Evolutionary conservation across 805 yeast species (phyloP).

Genomic region (Candida mattraensis): DNA sequence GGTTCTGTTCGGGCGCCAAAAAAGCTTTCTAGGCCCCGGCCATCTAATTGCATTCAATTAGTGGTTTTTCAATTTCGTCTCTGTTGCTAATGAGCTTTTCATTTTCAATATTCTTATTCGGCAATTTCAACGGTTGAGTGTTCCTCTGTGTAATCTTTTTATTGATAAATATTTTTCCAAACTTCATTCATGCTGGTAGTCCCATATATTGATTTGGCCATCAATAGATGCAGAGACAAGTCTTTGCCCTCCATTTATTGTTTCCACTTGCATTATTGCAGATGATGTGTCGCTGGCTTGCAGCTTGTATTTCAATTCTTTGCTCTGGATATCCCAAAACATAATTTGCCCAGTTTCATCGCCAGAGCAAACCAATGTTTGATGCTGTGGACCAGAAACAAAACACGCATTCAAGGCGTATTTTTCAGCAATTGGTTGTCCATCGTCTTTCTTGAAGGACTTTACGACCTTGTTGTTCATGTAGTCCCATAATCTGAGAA

Average conservation of each 20-base stretch:
- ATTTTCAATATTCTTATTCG: slow-evolving; percentile 10
- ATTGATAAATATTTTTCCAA: slow-evolving; percentile 11
- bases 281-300: slow-evolving; percentile 16
- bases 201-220: slow-evolving; percentile 33
- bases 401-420: slow-evolving; percentile 55
- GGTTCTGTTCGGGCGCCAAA: slow-evolving; percentile 4
- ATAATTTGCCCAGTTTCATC: slow-evolving; percentile 53
- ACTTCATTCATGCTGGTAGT: slow-evolving; percentile 10
- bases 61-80: slow-evolving; percentile 5
- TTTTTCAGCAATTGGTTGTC: slow-evolving; percentile 45
- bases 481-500: slow-evolving; percentile 81
- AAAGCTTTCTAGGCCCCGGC: neutral
- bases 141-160: slow-evolving; percentile 20
- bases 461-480: slow-evolving; percentile 77
- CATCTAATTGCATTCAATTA: slow-evolving; percentile 19
- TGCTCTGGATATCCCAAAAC: slow-evolving; percentile 69
- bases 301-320: slow-evolving; percentile 39
- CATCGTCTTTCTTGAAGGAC: slow-evolving; percentile 40
- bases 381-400: slow-evolving; percentile 35
- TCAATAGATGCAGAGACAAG: slow-evolving; percentile 34
- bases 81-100: slow-evolving; percentile 13
- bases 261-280: slow-evolving; percentile 43
- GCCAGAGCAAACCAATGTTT: slow-evolving; percentile 56
- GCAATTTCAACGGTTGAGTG: slow-evolving; percentile 15
- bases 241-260: slow-evolving; percentile 36